phyloP scores from a whole-genome alignment of 768 basidiomycete genomes.

The Cystobasidium ongulense region DNA sequence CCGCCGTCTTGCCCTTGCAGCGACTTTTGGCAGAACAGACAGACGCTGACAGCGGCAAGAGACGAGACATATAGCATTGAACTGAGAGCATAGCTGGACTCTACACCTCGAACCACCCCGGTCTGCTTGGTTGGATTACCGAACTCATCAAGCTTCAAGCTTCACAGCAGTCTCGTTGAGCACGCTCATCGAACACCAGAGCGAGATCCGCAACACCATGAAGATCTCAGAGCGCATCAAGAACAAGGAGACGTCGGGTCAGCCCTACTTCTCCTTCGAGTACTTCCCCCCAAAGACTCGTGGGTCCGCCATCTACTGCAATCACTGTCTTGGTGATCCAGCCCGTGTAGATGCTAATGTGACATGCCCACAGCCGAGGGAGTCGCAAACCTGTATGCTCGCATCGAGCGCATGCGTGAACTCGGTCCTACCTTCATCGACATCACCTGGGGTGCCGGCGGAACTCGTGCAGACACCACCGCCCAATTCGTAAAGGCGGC shows the following conservation, averaged over 20 bases:
- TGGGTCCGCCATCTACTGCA: too few species aligned
- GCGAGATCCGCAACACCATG: neutral
- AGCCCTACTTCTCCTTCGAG: slow-evolving; percentile 97
- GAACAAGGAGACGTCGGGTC: slow-evolving; percentile 64
- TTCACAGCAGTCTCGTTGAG: neutral
- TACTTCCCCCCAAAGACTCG: slow-evolving; percentile 70
- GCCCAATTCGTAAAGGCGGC: slow-evolving; percentile 80
- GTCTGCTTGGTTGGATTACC: neutral
- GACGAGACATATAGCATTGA: neutral
- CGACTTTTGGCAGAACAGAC: neutral
- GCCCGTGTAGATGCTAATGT: too few species aligned
- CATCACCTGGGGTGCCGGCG: slow-evolving; percentile 96
- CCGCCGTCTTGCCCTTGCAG: neutral
- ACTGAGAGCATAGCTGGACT: neutral
- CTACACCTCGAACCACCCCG: neutral
- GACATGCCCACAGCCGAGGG: slow-evolving; percentile 52
- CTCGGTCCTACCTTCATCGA: slow-evolving; percentile 87
- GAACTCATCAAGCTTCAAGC: neutral
- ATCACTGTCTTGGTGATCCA: too few species aligned
- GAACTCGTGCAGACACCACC: slow-evolving; percentile 76
- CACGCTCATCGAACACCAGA: neutral
- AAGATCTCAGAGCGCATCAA: slow-evolving; percentile 15
- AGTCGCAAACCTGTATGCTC: slow-evolving; percentile 90
- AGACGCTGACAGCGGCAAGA: neutral
- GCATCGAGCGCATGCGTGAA: slow-evolving; percentile 94